phyloP scores from a whole-genome alignment of 1,284 basidiomycete genomes.

The Rhizoctonia solani region DNA sequence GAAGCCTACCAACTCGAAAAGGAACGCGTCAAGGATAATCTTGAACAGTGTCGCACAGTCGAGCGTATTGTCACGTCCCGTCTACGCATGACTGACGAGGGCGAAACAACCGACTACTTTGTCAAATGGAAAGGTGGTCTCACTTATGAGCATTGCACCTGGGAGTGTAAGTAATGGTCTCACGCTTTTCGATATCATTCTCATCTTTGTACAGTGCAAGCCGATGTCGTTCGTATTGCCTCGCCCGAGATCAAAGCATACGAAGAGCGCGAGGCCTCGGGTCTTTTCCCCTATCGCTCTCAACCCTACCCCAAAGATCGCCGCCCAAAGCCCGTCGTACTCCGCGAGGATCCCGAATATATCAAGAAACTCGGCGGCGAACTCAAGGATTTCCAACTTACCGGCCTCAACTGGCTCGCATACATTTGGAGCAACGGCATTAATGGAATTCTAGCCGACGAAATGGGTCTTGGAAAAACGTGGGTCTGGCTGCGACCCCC shows the following conservation, averaged over 20 bases:
- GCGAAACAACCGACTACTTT: conserved; percentile 79
- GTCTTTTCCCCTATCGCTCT: conserved; percentile 88
- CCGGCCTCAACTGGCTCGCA: conserved; percentile 97
- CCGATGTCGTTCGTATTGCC: conserved; percentile 77
- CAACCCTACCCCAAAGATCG: conserved; percentile 66
- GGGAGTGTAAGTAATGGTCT: conserved; percentile 68
- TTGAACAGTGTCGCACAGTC: conserved; percentile 89
- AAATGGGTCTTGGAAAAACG: conserved; percentile 99
- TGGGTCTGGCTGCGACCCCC: conserved; percentile 45
- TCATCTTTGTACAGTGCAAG: conserved; percentile 46
- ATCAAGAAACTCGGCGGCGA: conserved; percentile 59
- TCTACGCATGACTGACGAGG: conserved; percentile 61
- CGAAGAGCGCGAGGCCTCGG: conserved; percentile 75
- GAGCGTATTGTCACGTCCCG: conserved; percentile 91
- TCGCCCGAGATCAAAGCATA: conserved; percentile 81
- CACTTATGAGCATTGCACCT: conserved; percentile 94
- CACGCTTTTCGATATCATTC: neutral
- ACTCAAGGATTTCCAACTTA: conserved; percentile 98
- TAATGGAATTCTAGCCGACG: conserved; percentile 97
- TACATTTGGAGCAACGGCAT: conserved; percentile 95
- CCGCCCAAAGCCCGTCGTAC: conserved; percentile 84
- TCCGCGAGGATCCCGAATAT: conserved; percentile 90
- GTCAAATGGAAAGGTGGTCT: conserved; percentile 94
- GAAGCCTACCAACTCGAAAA: conserved; percentile 89
- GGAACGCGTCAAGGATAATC: conserved; percentile 86